A percentile compares a stretch with the other conserved stretches of the same genome.
phyloP scores from a whole-genome alignment of 208 protist species.

The Crithidia sp. region DNA sequence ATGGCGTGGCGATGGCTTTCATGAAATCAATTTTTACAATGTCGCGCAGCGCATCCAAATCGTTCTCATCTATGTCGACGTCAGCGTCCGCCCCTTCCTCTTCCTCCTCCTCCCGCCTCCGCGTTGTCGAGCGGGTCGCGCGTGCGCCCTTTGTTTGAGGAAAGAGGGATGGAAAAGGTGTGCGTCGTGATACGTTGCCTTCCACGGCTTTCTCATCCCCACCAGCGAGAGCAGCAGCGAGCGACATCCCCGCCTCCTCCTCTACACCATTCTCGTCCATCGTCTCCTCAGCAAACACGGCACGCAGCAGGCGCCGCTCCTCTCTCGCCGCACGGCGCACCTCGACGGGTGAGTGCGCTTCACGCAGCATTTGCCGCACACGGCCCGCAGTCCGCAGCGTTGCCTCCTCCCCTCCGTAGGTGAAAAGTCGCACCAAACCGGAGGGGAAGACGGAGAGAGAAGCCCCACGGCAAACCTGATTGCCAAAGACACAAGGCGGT shows the following conservation, averaged over 20 bases:
- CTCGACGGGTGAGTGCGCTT: constrained; percentile 2
- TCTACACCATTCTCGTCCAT: background rate
- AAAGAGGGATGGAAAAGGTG: no score
- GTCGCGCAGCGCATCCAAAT: background rate
- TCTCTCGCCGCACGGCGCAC: constrained; percentile 20
- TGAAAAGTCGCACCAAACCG: constrained; percentile 29
- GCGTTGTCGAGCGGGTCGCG: no score
- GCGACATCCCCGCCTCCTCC: background rate
- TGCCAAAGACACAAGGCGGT: constrained; percentile 16
- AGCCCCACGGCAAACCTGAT: background rate
- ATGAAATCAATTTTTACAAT: constrained; percentile 24
- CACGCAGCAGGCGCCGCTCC: constrained; percentile 17
- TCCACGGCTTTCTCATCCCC: no score
- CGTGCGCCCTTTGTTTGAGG: background rate
- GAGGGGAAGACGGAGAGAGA: constrained; percentile 22
- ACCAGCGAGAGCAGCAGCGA: background rate
- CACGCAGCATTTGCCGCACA: constrained; percentile 3
- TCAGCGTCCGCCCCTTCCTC: background rate
- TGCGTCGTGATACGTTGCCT: no score
- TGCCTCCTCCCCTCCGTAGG: constrained; percentile 16
- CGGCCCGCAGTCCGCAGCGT: constrained; percentile 13
- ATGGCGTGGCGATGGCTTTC: constrained; percentile 22
- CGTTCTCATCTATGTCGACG: background rate
- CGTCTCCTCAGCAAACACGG: constrained; percentile 10
- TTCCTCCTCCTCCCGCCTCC: background rate